Conservation (phyloP, 306 rosid species). For the Morella rubra region DNA sequence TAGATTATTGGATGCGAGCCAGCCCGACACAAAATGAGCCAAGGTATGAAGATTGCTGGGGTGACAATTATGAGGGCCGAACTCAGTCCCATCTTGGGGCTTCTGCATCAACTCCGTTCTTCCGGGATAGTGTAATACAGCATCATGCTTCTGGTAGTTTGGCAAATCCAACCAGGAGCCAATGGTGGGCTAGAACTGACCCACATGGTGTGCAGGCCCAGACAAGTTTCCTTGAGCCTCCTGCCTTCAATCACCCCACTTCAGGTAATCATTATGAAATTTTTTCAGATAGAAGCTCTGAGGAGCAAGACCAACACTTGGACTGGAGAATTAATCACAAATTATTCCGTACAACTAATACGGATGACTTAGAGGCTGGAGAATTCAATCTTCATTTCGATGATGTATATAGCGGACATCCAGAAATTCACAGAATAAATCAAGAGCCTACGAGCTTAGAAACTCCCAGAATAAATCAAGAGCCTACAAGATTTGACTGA, state of each 20-base stretch:
- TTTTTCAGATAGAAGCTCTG: conserved; percentile 59
- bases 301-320: conserved; percentile 53
- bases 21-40: conserved; percentile 35
- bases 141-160: conserved; percentile 33
- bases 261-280: conserved; percentile 32
- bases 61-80: conserved; percentile 34
- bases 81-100: conserved; percentile 58
- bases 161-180: conserved; percentile 37
- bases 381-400: conserved; percentile 68
- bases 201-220: conserved; percentile 35
- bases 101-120: conserved; percentile 63
- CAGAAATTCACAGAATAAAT: conserved; percentile 45
- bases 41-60: conserved; percentile 41
- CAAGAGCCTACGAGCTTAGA: conserved; percentile 40
- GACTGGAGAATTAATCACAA: conserved; percentile 44
- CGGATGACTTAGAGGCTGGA: conserved; percentile 63
- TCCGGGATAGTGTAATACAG: conserved; percentile 49
- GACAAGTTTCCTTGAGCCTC: conserved; percentile 87
- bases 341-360: conserved; percentile 42
- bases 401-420: conserved; percentile 65
- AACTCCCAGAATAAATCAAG: conserved; percentile 41
- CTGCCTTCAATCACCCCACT: conserved; percentile 48
- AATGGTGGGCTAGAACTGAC: conserved; percentile 84
- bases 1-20: conserved; percentile 53
- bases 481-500: conserved; percentile 41